Base-by-base conservation (phyloP, 345 rosid genomes). In the Garcia nutans region DNA sequence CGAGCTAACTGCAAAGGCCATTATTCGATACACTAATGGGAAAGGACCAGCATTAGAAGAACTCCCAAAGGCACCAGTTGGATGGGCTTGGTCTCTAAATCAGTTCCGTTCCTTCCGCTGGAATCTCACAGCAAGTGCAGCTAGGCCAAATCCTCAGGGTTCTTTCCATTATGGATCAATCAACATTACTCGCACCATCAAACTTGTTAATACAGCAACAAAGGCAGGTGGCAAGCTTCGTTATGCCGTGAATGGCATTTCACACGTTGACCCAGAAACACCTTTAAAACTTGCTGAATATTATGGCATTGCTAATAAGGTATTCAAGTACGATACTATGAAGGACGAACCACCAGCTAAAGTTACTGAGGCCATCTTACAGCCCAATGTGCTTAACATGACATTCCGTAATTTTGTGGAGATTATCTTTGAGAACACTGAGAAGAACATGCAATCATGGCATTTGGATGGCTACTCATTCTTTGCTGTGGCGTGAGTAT, bases 401-500 rank as follows among this genome's bases (percentile, higher is more conserved):
- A 92, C 96, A 60, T 87, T 82, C 94, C 89, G 93, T 28, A 84
- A 80, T 84, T 92, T 90, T 9, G 78, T 92, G 2, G 98, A 92
- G 82, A 61, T 94, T 65, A 79, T 94, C 84, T 83, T 94, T 42
- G 97, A 94, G 88, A 94, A 94, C 82, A 89, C 47, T 19, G 96
- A 89, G 84, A 89, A 81, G 54, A 87, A 80, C 85, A 76, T 93
- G 52, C 96, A 92, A 33, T 88, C 97, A 0, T 92, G 76, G 83
- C 82, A 89, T 71, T 77, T 92, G 76, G 89, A 86, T 37, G 98
- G 98, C 0, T 81, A 89, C 79, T 86, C 98, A 0, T 93, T 93
- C 92, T 93, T 93, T 70, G 83, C 88, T 0, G 96, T 90, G 3
- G 98, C 80, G 92, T 92, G 88, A 89, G 92, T 86, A 41, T 58